A percentile compares a stretch with the other conserved stretches of the same genome.
phyloP scores from a whole-genome alignment of 768 basidiomycete species.

The Trametes meyenii region DNA sequence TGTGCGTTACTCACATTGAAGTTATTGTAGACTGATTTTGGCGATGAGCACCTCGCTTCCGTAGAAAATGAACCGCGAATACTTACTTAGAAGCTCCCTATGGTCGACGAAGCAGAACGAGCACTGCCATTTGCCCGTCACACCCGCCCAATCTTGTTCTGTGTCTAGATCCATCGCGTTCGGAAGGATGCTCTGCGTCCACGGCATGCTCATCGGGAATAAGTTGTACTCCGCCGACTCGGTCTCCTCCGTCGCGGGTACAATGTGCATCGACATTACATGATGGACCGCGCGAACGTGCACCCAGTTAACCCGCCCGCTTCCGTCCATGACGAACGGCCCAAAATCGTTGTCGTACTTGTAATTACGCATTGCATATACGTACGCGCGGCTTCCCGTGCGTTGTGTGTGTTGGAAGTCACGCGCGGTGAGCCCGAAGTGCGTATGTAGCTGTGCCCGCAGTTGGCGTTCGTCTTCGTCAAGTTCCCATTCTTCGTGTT shows the following conservation, averaged over 20 bases:
- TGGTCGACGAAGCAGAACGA: slow-evolving; percentile 75
- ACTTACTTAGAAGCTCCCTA: slow-evolving; percentile 62
- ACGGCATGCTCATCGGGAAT: slow-evolving; percentile 55
- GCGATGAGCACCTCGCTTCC: too few relatives aligned
- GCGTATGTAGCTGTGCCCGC: slow-evolving; percentile 55
- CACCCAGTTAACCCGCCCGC: slow-evolving; percentile 57
- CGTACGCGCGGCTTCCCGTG: slow-evolving; percentile 51
- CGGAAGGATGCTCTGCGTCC: slow-evolving; percentile 54
- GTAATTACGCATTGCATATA: slow-evolving; percentile 68
- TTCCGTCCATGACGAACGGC: slow-evolving; percentile 52
- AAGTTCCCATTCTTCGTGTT: slow-evolving; percentile 32
- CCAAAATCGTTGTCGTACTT: slow-evolving; percentile 52
- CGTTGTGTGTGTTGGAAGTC: slow-evolving; percentile 42
- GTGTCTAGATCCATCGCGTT: slow-evolving; percentile 39
- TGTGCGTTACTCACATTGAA: slow-evolving; percentile 28
- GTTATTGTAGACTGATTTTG: slow-evolving; percentile 51
- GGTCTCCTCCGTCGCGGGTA: slow-evolving; percentile 36
- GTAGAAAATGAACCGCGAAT: neutral
- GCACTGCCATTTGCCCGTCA: slow-evolving; percentile 61
- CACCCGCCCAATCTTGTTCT: slow-evolving; percentile 58
- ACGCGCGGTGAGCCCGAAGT: slow-evolving; percentile 53
- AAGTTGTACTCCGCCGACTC: slow-evolving; percentile 28
- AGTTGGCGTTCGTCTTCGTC: slow-evolving; percentile 47
- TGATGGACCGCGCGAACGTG: slow-evolving; percentile 61
- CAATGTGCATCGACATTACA: slow-evolving; percentile 54